Evolutionary conservation across 768 basidiomycete genomes (phyloP).

Genomic region (Plicaturopsis crispa): DNA sequence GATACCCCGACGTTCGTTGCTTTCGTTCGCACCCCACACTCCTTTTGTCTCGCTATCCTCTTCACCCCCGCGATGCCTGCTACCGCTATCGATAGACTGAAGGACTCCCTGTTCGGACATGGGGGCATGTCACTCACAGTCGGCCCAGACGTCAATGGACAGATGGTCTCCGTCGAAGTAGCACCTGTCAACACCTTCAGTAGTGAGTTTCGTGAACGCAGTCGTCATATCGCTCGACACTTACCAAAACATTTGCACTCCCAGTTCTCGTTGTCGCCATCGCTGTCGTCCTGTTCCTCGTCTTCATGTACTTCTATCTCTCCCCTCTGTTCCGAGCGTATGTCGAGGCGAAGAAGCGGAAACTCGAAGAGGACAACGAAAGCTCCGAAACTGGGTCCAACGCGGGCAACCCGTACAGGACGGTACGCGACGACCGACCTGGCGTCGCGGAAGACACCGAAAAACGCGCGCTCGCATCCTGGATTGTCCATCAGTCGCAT

Average conservation of each 20-base stretch:
- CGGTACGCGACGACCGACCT: no score
- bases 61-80: conserved; percentile 3
- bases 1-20: conserved; percentile 10
- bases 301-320: conserved; percentile 18
- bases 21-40: conserved; percentile 8
- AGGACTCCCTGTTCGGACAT: conserved; percentile 11
- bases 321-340: conserved; percentile 15
- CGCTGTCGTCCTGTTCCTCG: conserved; percentile 14
- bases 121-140: conserved; percentile 10
- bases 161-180: conserved; percentile 11
- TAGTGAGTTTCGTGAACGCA: conserved; percentile 5
- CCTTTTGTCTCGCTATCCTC: conserved; percentile 9
- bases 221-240: no score
- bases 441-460: no score
- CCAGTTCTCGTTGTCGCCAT: conserved; percentile 16
- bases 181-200: conserved; percentile 13
- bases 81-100: conserved; percentile 8
- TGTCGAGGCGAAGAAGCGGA: no score
- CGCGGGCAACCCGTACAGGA: no score
- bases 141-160: conserved; percentile 10
- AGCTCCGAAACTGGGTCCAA: no score
- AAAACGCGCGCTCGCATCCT: no score
- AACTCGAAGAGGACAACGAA: no score
- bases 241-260: no score
- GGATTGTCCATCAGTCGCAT: no score